Evolutionary conservation across 352 stramenopile genomes (phyloP).

Genomic region (Phytopythium montanum): DNA sequence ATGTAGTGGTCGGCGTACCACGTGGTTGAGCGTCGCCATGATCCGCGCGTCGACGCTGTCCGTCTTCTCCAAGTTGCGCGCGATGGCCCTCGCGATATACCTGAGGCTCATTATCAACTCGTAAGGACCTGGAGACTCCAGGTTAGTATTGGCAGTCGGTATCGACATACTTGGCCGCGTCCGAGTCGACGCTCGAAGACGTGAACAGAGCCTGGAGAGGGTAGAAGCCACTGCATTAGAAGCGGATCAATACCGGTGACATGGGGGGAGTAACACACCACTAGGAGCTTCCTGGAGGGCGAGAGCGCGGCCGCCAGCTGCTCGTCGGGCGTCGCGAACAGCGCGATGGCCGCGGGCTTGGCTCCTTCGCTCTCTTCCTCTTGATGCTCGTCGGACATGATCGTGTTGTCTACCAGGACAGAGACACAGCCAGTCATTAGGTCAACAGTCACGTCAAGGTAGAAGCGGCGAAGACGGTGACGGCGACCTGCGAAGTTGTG

Average conservation of each 20-base stretch:
- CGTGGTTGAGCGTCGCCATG: constrained; percentile 25
- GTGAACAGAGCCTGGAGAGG: constrained; percentile 35
- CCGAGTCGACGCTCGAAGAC: constrained; percentile 15
- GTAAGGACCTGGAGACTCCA: not conserved
- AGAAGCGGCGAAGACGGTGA: not conserved
- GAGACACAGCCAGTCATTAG: no score
- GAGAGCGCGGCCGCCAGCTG: constrained; percentile 42
- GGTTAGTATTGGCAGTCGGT: not conserved
- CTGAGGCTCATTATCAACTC: constrained; percentile 13
- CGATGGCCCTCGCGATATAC: constrained; percentile 30
- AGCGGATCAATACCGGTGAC: not conserved
- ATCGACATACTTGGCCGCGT: constrained; percentile 27
- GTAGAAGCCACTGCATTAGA: not conserved
- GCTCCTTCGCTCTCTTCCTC: not conserved
- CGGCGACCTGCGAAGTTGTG: constrained; percentile 46
- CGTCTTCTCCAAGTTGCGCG: constrained; percentile 42
- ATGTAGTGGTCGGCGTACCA: constrained; percentile 8
- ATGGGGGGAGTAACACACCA: constrained; percentile 15
- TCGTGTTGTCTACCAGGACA: constrained; percentile 7
- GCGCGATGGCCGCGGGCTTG: constrained; percentile 18
- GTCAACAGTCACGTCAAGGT: not conserved
- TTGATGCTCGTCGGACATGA: not conserved
- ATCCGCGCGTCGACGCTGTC: constrained; percentile 24
- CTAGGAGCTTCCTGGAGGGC: constrained; percentile 28
- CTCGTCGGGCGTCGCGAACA: constrained; percentile 40